Conservation (phyloP, 805 yeast species). For the Kazachstania viticola region DNA sequence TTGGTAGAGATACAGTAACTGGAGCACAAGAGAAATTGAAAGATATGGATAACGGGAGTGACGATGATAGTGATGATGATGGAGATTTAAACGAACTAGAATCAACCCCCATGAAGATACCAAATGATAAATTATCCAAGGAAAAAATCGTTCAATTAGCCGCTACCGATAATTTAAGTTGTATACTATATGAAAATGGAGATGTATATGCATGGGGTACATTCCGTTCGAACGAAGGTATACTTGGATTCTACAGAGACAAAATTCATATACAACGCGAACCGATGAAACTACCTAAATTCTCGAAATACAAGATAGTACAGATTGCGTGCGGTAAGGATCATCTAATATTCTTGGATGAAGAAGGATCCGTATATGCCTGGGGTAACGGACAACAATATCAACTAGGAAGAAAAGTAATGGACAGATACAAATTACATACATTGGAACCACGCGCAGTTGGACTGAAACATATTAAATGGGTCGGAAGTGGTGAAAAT, state of each 20-base stretch:
- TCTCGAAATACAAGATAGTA: constrained; percentile 49
- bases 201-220: constrained; percentile 97
- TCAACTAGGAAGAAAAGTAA: constrained; percentile 79
- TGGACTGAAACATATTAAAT: constrained; percentile 68
- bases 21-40: constrained; percentile 51
- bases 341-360: constrained; percentile 74
- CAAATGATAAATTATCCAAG: too few relatives aligned
- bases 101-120: constrained; percentile 73
- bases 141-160: constrained; percentile 69
- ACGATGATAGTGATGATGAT: constrained; percentile 48
- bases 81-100: constrained; percentile 83
- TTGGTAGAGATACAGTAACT: constrained; percentile 82
- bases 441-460: constrained; percentile 74
- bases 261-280: constrained; percentile 48
- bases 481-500: constrained; percentile 86
- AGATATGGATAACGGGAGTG: constrained; percentile 49
- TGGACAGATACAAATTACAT: constrained; percentile 65
- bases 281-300: constrained; percentile 47
- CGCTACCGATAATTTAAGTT: constrained; percentile 87
- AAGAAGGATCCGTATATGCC: constrained; percentile 77
- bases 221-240: constrained; percentile 87
- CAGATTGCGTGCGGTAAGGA: constrained; percentile 90
- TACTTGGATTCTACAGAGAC: constrained; percentile 63
- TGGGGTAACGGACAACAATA: constrained; percentile 97
- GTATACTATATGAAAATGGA: constrained; percentile 68